These are phyloP conservation scores for Spathaspora boniae DNA, from an alignment of 805 yeast genomes.

Conservation along the genomic window DNA sequence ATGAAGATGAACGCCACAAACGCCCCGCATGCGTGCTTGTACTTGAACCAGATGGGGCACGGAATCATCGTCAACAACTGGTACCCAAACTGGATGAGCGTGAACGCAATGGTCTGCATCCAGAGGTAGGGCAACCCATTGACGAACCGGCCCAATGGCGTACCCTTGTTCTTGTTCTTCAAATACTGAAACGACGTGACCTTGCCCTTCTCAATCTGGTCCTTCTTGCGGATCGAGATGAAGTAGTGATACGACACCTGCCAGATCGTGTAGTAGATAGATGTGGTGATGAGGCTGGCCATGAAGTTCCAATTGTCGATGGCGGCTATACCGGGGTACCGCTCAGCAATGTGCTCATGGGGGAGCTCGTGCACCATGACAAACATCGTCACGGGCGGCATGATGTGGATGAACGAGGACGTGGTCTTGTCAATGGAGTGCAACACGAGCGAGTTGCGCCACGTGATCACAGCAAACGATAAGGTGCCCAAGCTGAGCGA, in stretches of 20 bases:
- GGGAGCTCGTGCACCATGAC: conserved; percentile 79
- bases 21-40: conserved; percentile 59
- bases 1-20: conserved; percentile 73
- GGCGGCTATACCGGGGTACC: conserved; percentile 81
- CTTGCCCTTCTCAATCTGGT: conserved; percentile 79
- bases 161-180: conserved; percentile 64
- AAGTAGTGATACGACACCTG: conserved; percentile 88
- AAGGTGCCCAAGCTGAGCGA: conserved; percentile 86
- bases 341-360: conserved; percentile 42
- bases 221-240: conserved; percentile 75
- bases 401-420: conserved; percentile 81
- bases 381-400: conserved; percentile 87
- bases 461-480: conserved; percentile 89
- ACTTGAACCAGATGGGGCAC: conserved; percentile 84
- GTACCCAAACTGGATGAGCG: conserved; percentile 80
- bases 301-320: conserved; percentile 65
- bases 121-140: conserved; percentile 75
- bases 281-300: conserved; percentile 72
- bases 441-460: conserved; percentile 91
- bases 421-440: conserved; percentile 93
- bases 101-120: conserved; percentile 85
- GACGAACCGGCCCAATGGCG: conserved; percentile 69
- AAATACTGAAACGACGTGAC: conserved; percentile 86
- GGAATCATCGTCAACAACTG: conserved; percentile 84
- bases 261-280: conserved; percentile 83